Base-by-base conservation (phyloP, 805 yeast genomes). In the Pichia heedii region DNA sequence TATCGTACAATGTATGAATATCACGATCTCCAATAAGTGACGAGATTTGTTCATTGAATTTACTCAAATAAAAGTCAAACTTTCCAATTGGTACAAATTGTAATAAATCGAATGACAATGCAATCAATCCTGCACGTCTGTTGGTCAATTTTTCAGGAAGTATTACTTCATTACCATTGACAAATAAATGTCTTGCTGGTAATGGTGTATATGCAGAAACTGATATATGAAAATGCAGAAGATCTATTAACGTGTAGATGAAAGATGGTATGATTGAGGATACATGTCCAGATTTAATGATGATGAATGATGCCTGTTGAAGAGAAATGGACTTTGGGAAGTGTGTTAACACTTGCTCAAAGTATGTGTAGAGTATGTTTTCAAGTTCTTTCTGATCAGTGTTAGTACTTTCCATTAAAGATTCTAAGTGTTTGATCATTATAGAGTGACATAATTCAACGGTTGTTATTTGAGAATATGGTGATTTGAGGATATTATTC, bases 381-480 rank as follows among this genome's bases (percentile, higher is more conserved):
- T 43, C 30, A 6, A 35, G 18, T 27, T 32, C 11, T 3, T n/a
- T 15, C 15, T 9, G 13, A 29, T 9, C 13, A 29, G 6, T 3
- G 15, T 29, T 12, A 13, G n/a, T n/a, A n/a, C 16, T 29, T 6
- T 29, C 32, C 15, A 29, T 60, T 11, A 55, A 33, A 13, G 49
- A 44, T 15, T 56, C 51, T 33, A 61, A 51, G 42, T 50, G 57
- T 36, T 56, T 55, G 33, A 76, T 54, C 54, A 71, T 62, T 1
- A 80, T 81, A 0, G 87, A 77, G 55, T 83, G 90, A 1, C 79
- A 68, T 0, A 81, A 74, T 54, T 83, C 90, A 11, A 79, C 58
- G 5, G 77, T 50, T 2, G 41, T 2, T 5, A 63, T 57, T 16
- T 26, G 11, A 11, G 38, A 24, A 12, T 21, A 24, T n/a, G n/a